Percentiles rank a stretch among this genome's conserved stretches.
phyloP scores from a whole-genome alignment of 2,329 filamentous ascomycete genomes.

The Talaromyces sp. region DNA sequence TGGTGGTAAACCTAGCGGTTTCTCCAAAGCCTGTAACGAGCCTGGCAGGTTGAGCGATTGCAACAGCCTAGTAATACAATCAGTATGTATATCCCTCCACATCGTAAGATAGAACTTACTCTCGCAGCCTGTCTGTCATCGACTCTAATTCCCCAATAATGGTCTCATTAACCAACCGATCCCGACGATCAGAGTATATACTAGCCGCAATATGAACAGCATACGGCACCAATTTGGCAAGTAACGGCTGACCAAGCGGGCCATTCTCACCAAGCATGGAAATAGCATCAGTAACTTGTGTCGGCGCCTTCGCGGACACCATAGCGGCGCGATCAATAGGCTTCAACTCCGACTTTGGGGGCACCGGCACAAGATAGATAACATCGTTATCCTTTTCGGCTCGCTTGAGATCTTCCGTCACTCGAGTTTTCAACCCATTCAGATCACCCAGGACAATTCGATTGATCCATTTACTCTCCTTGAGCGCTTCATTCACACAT shows the following conservation, averaged over 20 bases:
- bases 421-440: constrained; percentile 72
- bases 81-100: neutral
- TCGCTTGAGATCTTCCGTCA: constrained; percentile 81
- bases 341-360: constrained; percentile 81
- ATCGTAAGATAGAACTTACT: constrained; percentile 39
- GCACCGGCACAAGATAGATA: constrained; percentile 82
- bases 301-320: constrained; percentile 73
- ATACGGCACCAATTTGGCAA: constrained; percentile 88
- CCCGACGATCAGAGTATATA: constrained; percentile 87
- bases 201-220: constrained; percentile 91
- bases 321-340: constrained; percentile 82
- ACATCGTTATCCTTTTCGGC: constrained; percentile 96
- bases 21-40: constrained; percentile 88
- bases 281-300: constrained; percentile 74
- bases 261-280: constrained; percentile 73
- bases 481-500: constrained; percentile 80
- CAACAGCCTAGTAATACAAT: constrained; percentile 48
- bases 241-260: constrained; percentile 78
- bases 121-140: constrained; percentile 73
- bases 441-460: constrained; percentile 77
- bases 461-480: constrained; percentile 76
- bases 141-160: constrained; percentile 80
- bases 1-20: constrained; percentile 83
- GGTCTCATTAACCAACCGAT: constrained; percentile 82
- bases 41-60: constrained; percentile 83